These are phyloP conservation scores for Apodospora peruviana DNA, from an alignment of 495 filamentous ascomycete genomes.

Conservation along the genomic window DNA sequence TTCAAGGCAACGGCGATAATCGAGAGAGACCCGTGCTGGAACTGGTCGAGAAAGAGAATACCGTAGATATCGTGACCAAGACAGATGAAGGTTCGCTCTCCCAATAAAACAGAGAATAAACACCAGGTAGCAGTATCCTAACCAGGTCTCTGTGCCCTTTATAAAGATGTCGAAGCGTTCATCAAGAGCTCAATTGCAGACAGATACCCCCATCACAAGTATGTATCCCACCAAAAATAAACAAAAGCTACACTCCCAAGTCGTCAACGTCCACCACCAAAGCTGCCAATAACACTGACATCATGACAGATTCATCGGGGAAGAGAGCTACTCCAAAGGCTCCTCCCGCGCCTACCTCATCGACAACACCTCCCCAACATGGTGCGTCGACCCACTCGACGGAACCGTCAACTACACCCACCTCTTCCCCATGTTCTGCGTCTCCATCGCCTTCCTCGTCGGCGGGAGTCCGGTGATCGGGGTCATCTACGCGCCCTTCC, in stretches of 20 bases:
- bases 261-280: not conserved
- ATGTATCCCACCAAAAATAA: conserved; percentile 16
- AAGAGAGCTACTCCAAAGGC: conserved; percentile 62
- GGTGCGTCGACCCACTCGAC: conserved; percentile 65
- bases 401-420: conserved; percentile 72
- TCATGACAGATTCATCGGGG: conserved; percentile 56
- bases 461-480: conserved; percentile 53
- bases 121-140: not conserved
- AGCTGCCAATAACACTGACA: not conserved
- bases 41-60: conserved; percentile 54
- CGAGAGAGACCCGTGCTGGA: conserved; percentile 13
- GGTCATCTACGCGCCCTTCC: conserved; percentile 60
- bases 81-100: conserved; percentile 57
- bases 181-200: conserved; percentile 49
- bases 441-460: conserved; percentile 59
- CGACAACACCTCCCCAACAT: conserved; percentile 47
- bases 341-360: conserved; percentile 57
- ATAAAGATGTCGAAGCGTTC: conserved; percentile 66
- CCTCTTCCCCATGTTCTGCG: conserved; percentile 68
- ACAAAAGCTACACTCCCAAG: no score
- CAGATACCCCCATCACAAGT: conserved; percentile 60
- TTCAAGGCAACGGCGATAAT: conserved; percentile 24
- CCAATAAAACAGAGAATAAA: not conserved
- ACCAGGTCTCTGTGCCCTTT: not conserved
- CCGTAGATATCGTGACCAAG: conserved; percentile 68